A percentile compares a stretch with the other conserved stretches of the same genome.
phyloP scores from a whole-genome alignment of 306 rosid genomes.

The Chamaecrista fasciculata region DNA sequence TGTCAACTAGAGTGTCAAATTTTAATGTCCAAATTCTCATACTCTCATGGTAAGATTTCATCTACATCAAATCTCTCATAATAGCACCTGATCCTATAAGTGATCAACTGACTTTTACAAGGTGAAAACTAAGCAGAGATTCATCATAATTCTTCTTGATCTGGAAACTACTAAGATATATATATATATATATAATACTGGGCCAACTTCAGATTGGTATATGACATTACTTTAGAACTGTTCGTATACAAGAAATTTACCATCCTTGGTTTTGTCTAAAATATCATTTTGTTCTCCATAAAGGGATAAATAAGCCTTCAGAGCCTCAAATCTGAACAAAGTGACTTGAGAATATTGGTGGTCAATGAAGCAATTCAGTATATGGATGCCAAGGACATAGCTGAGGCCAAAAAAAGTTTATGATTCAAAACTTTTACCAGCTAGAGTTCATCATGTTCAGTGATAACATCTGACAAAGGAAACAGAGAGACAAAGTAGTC shows the following conservation, averaged over 20 bases:
- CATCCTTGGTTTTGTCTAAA: background rate
- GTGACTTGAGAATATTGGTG: background rate
- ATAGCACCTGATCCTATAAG: too few species aligned
- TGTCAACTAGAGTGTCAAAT: too few species aligned
- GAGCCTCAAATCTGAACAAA: background rate
- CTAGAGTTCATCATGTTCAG: constrained; percentile 77
- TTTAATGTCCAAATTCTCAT: too few species aligned
- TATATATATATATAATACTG: too few species aligned
- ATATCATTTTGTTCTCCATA: background rate
- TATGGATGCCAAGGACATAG: background rate
- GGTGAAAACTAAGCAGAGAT: too few species aligned
- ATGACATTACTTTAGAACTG: too few species aligned
- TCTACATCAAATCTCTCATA: too few species aligned
- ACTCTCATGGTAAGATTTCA: too few species aligned
- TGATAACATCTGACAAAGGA: constrained; percentile 48
- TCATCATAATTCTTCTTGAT: too few species aligned
- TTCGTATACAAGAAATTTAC: background rate
- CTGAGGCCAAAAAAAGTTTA: background rate
- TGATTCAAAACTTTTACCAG: constrained; percentile 23
- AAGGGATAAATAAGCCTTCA: background rate
- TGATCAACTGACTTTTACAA: too few species aligned
- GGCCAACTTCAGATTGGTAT: too few species aligned
- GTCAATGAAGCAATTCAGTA: background rate
- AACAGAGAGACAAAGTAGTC: constrained; percentile 18
- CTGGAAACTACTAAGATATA: too few species aligned